Base-by-base conservation (phyloP, 2,329 filamentous ascomycete species). In the Pezicula radicicola region DNA sequence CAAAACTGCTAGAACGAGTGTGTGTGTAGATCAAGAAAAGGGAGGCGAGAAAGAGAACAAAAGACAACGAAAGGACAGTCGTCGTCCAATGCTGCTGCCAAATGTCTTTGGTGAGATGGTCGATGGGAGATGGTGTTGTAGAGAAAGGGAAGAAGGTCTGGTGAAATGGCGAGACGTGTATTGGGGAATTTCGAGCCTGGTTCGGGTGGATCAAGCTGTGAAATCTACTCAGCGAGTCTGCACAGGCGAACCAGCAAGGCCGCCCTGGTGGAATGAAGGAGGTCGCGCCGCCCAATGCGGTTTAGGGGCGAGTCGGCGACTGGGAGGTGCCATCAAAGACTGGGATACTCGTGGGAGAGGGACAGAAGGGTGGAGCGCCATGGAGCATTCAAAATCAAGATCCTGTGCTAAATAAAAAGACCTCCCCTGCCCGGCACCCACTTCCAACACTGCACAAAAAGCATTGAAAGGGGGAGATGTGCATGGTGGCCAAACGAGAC, bases 61-160 rank as follows among this genome's bases (percentile, higher is more conserved):
- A 46, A 41, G 7, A 39, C 19, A 53, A 50, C 51, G 21, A 50
- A 33, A 25, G 51, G 30, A 50, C 43, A 27, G 33, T 15, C 16
- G 44, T 18, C 16, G 41, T 46, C 36, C 44, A 4, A 51, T 51
- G 55, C 27, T 41, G 45, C 25, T 25, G 25, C 41, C 51, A 45
- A 36, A 27, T 35, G 36, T 33, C 15, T n/a, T 41, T 42, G 37
- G 19, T 39, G 50, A 46, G 33, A 33, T 42, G 35, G 48, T 48
- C 21, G 46, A 46, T 37, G 51, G 52, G 52, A 48, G 49, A 53
- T 54, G 56, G 36, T 35, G 40, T 43, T 28, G 36, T 39, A 44
- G 44, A 36, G 33, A 39, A 36, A 42, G 49, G 48, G 45, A 36
- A 46, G 47, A 37, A 52, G 46, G 44, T 46, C 49, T 50, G 55